Evolutionary conservation across 306 rosid genomes (phyloP).

Genomic region (Astragalus glycyphyllos): DNA sequence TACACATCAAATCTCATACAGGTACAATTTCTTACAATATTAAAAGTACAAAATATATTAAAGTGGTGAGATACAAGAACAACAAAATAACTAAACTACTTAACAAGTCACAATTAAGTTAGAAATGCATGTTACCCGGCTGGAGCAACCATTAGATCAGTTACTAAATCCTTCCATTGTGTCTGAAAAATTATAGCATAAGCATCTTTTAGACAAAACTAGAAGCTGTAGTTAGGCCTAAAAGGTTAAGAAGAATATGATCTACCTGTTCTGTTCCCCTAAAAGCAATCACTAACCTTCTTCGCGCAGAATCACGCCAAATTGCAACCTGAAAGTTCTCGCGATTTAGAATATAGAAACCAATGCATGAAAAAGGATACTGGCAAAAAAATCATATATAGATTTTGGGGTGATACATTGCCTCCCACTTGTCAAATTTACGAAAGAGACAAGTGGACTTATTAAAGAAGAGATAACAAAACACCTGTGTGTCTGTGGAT

Average conservation of each 20-base stretch:
- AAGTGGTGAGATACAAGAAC: conserved; percentile 25
- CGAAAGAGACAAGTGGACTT: conserved; percentile 34
- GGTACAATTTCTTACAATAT: conserved; percentile 27
- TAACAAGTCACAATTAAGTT: conserved; percentile 31
- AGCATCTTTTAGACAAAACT: conserved; percentile 35
- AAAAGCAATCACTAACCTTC: conserved; percentile 87
- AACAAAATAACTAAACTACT: conserved; percentile 33
- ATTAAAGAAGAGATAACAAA: conserved; percentile 36
- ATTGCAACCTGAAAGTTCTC: conserved; percentile 81
- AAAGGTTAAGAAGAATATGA: conserved; percentile 37
- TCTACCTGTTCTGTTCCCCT: conserved; percentile 97
- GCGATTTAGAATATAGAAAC: conserved; percentile 43
- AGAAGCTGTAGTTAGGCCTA: conserved; percentile 10
- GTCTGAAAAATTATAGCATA: conserved; percentile 57
- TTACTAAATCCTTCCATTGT: conserved; percentile 87
- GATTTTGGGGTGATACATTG: conserved; percentile 21
- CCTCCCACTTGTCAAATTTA: neutral
- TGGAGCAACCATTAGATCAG: conserved; percentile 89
- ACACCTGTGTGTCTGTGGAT: conserved; percentile 91
- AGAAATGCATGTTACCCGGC: conserved; percentile 68
- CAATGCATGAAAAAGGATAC: conserved; percentile 24
- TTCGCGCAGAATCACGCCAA: conserved; percentile 84
- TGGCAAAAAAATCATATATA: conserved; percentile 19
- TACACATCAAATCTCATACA: conserved; percentile 15
- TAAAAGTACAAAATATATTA: neutral